These are phyloP conservation scores for Aquilaria sinensis DNA, from an alignment of 345 rosid genomes.

Conservation along the genomic window DNA sequence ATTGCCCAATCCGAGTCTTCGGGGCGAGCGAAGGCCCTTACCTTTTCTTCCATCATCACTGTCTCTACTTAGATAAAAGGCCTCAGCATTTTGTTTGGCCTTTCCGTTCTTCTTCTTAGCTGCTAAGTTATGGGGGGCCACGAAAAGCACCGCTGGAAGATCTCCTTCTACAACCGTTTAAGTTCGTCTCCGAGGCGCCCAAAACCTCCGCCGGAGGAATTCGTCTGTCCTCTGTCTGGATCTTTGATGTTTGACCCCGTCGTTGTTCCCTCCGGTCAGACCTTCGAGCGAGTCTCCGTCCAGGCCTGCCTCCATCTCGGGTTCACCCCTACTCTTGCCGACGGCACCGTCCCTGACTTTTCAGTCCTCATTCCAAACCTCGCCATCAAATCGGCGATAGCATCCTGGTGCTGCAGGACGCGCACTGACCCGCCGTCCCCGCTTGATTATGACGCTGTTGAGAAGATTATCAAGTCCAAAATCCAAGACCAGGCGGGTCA, in stretches of 20 bases:
- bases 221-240: conserved; percentile 62
- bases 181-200: conserved; percentile 20
- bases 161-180: conserved; percentile 42
- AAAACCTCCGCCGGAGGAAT: conserved; percentile 39
- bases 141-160: conserved; percentile 56
- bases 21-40: too few relatives aligned
- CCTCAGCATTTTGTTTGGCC: too few relatives aligned
- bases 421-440: conserved; percentile 29
- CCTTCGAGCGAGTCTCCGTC: conserved; percentile 64
- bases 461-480: conserved; percentile 32
- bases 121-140: conserved; percentile 44
- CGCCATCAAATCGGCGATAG: conserved; percentile 58
- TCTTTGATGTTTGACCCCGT: conserved; percentile 78
- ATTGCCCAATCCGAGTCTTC: too few relatives aligned
- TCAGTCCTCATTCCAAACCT: conserved; percentile 54
- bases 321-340: conserved; percentile 41
- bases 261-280: conserved; percentile 78
- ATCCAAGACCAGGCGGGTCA: conserved; percentile 20
- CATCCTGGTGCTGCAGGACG: conserved; percentile 48
- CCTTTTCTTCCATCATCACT: too few relatives aligned
- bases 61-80: too few relatives aligned
- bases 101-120: neutral
- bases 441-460: conserved; percentile 45
- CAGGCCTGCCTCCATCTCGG: conserved; percentile 51
- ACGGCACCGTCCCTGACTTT: conserved; percentile 56